Evolutionary conservation across 2,329 filamentous ascomycete species (phyloP), one percentile per base, ranked within the genome.

Genomic region (Dactylellina sp.): DNA sequence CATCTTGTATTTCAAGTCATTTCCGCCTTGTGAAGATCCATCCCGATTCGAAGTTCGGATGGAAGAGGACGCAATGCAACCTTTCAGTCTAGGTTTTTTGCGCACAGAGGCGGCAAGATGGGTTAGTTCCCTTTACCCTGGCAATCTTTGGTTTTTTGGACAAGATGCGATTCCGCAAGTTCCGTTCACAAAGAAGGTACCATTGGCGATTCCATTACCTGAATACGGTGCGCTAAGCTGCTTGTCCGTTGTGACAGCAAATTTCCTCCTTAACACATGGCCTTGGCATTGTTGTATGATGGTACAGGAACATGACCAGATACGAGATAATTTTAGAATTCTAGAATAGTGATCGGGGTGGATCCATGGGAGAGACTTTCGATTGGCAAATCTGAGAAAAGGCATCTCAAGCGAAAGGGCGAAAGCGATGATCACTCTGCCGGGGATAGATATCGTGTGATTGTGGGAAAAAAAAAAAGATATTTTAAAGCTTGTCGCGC

Each of bases 291-390:
- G 4, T 9, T 32, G 28, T 32, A 32, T 5, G 9, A 32, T 32
- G 9, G 5, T 4, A 32, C 28, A 32, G 9, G 28, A 32, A 32
- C 28, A n/a, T n/a, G n/a, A n/a, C 28, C 4, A 32, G 28, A 32
- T 71, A 24, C 28, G 42, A 50, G 52, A 61, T 56, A 66, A 61
- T 65, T 66, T 66, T 66, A 66, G 53, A 60, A 52, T 65, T 61
- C 60, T 62, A 61, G 53, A 53, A 44, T 28, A 47, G 35, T 44
- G 39, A 53, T 52, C 14, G 7, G 39, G 4, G 46, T 47, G 66
- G 65, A 24, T 37, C 57, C 44, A 28, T 63, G 40, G 60, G 35
- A 32, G 55, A 16, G 9, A 25, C 56, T 52, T 63, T 44, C 62
- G 24, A 60, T 68, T 68, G 63, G 63, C 44, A 68, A 55, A 28